Base-by-base conservation (phyloP, 169 alveolate genomes). In the Plasmodium blacklocki region DNA sequence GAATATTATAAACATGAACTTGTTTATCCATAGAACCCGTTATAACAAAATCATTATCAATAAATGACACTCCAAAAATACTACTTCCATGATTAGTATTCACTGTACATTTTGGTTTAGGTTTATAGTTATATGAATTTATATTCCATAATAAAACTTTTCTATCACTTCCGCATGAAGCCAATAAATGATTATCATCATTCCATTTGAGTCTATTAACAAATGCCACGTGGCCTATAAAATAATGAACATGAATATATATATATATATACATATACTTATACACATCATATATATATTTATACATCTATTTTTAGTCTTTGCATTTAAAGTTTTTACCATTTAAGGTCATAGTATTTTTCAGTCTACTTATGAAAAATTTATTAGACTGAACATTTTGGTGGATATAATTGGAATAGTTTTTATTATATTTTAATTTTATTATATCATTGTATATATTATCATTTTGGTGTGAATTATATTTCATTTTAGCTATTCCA, bases 121-220 rank as follows among this genome's bases (percentile, higher is more conserved):
- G 50, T 7, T 72, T 72, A 23, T 72, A 63, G 8, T 47, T 88
- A 60, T 43, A 43, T 2, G 71, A 59, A 73, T 86, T 86, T 39
- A 88, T 59, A 58, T 93, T 80, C 78, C 93, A 88, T 23, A 93
- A 14, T 50, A 91, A 89, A 14, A 91, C 86, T 32, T 80, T 75
- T 58, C 63, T 88, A 73, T 93, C 95, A 90, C 86, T 93, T 50
- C 95, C 87, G 39, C 73, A 93, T 26, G 94, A 89, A 18, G 95
- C 95, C 59, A 93, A 85, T 52, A 83, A 64, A 18, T 73, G 18
- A 8, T 91, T 93, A 23, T 85, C 76, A 1, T 56, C 88, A 74
- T 93, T 92, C 95, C 95, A 93, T 26, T 75, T 59, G 43, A 93
- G 83, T 23, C 95, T 88, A 59, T 93, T 93, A 3, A 93, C 95